Percentiles rank a stretch among this genome's conserved stretches.
Conservation (phyloP, 2,329 filamentous ascomycete species). For the Stagonosporopsis chrysanthemi region DNA sequence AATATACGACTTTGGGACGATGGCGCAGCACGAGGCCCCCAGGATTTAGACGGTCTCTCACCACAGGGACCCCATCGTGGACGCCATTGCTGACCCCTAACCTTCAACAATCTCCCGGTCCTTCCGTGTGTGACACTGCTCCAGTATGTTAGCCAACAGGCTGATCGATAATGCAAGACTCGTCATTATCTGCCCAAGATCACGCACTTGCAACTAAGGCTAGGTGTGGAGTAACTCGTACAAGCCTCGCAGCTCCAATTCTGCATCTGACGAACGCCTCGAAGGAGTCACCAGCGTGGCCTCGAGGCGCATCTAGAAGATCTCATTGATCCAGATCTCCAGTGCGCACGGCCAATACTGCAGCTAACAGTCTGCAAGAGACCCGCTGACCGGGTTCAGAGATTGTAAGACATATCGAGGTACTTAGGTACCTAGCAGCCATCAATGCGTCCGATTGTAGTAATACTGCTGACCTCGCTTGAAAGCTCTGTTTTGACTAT, state of each 20-base stretch:
- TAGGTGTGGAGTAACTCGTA: conserved; percentile 21
- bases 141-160: not conserved
- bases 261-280: conserved; percentile 1
- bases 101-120: not conserved
- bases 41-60: conserved; percentile 1
- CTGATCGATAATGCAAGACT: not conserved
- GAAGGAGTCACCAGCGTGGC: conserved; percentile 8
- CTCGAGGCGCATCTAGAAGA: conserved; percentile 1
- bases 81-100: conserved; percentile 10
- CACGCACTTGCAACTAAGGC: conserved; percentile 26
- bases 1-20: conserved; percentile 3
- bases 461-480: conserved; percentile 9
- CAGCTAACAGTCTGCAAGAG: not conserved
- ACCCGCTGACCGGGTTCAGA: conserved; percentile 32
- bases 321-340: not conserved
- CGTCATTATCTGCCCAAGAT: not conserved
- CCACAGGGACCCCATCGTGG: not conserved
- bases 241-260: conserved; percentile 10
- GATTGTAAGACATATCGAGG: conserved; percentile 20
- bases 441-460: conserved; percentile 5
- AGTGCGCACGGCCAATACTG: conserved; percentile 6
- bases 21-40: conserved; percentile 12
- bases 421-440: conserved; percentile 25
- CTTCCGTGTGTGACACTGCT: conserved; percentile 4
- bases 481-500: not conserved